Evolutionary conservation across 2,329 filamentous ascomycete species (phyloP).

Genomic region (Diaporthe amygdali): DNA sequence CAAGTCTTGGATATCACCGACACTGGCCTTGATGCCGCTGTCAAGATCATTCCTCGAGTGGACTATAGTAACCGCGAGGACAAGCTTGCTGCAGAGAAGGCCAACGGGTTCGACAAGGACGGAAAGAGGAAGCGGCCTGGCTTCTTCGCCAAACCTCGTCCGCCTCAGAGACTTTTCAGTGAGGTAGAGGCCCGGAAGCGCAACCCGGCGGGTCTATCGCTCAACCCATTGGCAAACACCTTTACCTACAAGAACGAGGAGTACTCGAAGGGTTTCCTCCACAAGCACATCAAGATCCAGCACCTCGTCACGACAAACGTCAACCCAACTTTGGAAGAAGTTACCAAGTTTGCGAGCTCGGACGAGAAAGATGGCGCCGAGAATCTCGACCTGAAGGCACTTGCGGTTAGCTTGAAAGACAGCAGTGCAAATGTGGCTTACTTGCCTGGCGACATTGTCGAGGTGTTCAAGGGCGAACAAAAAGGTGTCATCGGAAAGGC

Average conservation of each 20-base stretch:
- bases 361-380: conserved; percentile 86
- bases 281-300: conserved; percentile 93
- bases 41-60: conserved; percentile 86
- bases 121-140: conserved; percentile 83
- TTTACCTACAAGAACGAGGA: conserved; percentile 89
- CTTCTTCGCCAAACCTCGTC: conserved; percentile 56
- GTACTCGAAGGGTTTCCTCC: conserved; percentile 90
- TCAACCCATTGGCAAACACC: conserved; percentile 77
- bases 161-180: conserved; percentile 90
- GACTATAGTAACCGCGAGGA: conserved; percentile 66
- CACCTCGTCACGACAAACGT: conserved; percentile 86
- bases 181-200: conserved; percentile 91
- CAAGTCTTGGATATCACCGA: conserved; percentile 92
- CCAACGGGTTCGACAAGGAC: conserved; percentile 46
- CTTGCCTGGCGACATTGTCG: conserved; percentile 91
- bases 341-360: conserved; percentile 89
- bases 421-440: conserved; percentile 83
- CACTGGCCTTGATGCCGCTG: conserved; percentile 86
- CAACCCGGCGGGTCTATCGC: conserved; percentile 67
- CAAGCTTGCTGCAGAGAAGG: conserved; percentile 1
- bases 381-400: conserved; percentile 87
- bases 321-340: conserved; percentile 91
- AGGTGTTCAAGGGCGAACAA: conserved; percentile 95
- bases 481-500: conserved; percentile 88
- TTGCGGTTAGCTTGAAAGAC: conserved; percentile 89